Conservation (phyloP, 2,329 filamentous ascomycete genomes). For the Paraphaeosphaeria sporulosa region DNA sequence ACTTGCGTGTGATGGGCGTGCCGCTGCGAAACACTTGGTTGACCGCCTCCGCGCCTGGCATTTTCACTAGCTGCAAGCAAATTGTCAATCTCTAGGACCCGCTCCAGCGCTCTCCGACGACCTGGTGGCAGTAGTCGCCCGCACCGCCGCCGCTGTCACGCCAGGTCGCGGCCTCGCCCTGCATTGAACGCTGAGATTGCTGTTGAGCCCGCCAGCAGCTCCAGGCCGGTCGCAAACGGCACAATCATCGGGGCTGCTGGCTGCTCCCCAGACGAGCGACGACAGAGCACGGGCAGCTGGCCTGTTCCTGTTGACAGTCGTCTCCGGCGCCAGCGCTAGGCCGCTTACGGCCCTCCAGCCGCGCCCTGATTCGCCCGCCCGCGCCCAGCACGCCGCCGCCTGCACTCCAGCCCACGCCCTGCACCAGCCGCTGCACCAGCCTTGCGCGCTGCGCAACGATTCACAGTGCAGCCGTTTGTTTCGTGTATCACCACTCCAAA, state of each 20-base stretch:
- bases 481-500: neutral
- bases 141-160: no score
- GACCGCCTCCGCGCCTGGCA: constrained; percentile 5
- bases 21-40: neutral
- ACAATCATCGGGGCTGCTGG: neutral
- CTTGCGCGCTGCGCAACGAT: neutral
- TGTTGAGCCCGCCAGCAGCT: neutral
- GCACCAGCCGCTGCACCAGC: neutral
- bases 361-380: neutral
- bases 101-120: no score
- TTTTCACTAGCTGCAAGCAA: neutral
- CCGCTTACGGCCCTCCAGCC: neutral
- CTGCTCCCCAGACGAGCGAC: neutral
- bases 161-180: no score
- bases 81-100: constrained; percentile 10
- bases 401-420: neutral
- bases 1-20: no score
- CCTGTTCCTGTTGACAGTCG: constrained; percentile 1
- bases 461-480: neutral
- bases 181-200: neutral
- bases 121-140: neutral
- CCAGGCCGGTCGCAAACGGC: neutral
- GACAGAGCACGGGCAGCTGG: neutral
- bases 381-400: no score
- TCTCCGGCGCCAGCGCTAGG: neutral